Percentiles rank a stretch among this genome's conserved stretches.
Evolutionary conservation across 1,139 yeast species (phyloP).

Genomic region (Geotrichum reessii): DNA sequence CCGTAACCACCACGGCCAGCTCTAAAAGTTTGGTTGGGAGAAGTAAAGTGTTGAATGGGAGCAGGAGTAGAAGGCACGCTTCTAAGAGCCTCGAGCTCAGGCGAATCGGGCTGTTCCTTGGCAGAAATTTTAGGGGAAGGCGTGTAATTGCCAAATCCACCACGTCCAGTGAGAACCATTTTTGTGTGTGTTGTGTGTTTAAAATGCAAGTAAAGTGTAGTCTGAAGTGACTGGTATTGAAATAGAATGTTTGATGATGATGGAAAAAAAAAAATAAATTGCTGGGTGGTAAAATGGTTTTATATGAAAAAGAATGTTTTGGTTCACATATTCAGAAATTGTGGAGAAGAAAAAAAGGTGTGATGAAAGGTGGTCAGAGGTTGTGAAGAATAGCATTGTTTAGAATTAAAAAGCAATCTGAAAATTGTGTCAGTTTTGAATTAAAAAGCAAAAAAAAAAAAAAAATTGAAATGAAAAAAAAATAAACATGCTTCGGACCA

Average conservation of each 20-base stretch:
- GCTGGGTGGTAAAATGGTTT: background rate
- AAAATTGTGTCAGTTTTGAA: background rate
- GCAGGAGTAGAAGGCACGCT: slow-evolving; percentile 32
- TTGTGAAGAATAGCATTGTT: too few species aligned
- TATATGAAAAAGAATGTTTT: background rate
- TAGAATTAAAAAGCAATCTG: too few species aligned
- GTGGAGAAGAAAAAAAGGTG: background rate
- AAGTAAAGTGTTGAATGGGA: slow-evolving; percentile 35
- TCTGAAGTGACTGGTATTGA: background rate
- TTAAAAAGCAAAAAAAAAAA: background rate
- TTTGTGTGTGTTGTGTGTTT: slow-evolving; percentile 5
- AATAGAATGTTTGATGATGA: background rate
- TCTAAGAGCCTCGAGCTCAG: slow-evolving; percentile 16
- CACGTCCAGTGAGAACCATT: slow-evolving; percentile 35
- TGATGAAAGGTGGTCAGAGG: background rate
- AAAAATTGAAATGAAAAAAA: background rate
- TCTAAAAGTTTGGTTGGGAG: slow-evolving; percentile 35
- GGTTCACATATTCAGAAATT: background rate
- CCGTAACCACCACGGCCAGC: slow-evolving; percentile 40
- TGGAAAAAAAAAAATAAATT: background rate
- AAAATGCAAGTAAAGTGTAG: background rate
- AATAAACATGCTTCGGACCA: background rate
- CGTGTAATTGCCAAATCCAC: slow-evolving; percentile 34
- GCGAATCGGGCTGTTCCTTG: slow-evolving; percentile 15
- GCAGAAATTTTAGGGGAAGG: slow-evolving; percentile 19